phyloP scores from a whole-genome alignment of 495 filamentous ascomycete genomes.

The Penicillium simplicissimum region DNA sequence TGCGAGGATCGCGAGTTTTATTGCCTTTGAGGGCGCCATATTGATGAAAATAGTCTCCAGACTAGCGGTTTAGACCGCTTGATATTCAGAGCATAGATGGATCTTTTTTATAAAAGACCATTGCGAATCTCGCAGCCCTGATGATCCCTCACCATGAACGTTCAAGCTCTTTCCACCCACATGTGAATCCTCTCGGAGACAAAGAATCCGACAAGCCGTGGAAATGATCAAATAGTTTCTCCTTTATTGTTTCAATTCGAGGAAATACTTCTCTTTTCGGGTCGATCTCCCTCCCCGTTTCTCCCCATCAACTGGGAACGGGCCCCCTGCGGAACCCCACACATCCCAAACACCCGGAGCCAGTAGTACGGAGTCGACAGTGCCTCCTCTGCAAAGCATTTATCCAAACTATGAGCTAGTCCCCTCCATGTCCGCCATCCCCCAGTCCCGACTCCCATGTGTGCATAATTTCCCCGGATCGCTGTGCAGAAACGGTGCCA shows the following conservation, averaged over 20 bases:
- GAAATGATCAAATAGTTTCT: slow-evolving; percentile 10
- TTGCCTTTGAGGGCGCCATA: background rate
- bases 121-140: too few relatives aligned
- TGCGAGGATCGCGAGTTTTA: slow-evolving; percentile 7
- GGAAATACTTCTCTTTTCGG: slow-evolving; percentile 12
- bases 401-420: background rate
- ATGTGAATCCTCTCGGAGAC: background rate
- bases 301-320: background rate
- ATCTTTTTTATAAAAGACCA: background rate
- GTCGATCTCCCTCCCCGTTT: background rate
- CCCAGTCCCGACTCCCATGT: too few relatives aligned
- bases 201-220: background rate
- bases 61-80: background rate
- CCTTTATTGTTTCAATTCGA: slow-evolving; percentile 13
- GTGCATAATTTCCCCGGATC: background rate
- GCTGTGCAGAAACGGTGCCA: background rate
- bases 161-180: background rate
- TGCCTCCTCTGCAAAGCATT: background rate
- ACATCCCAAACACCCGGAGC: background rate
- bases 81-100: background rate
- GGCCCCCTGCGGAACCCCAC: background rate
- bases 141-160: background rate
- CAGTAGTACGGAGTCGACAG: background rate
- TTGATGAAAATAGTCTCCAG: background rate
- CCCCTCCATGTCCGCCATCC: background rate